These are phyloP conservation scores for Neurospora pannonica DNA, from an alignment of 495 filamentous ascomycete species.

Conservation along the genomic window DNA sequence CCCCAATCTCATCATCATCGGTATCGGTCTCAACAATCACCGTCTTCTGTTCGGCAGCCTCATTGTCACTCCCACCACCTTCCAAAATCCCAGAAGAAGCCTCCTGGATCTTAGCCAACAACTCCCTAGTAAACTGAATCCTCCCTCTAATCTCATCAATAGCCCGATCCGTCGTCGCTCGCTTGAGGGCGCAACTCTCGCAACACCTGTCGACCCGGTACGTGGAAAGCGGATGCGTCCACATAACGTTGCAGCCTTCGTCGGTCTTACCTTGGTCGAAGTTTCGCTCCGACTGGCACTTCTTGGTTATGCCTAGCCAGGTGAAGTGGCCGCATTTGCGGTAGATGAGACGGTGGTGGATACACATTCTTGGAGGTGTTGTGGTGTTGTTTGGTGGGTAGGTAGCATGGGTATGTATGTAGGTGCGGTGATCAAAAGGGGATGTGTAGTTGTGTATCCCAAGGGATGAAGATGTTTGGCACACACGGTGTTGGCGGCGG, in stretches of 20 bases:
- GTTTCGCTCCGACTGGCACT: slow-evolving; percentile 10
- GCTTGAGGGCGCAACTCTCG: slow-evolving; percentile 2
- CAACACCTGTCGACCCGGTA: slow-evolving; percentile 8
- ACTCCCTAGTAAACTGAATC: neutral
- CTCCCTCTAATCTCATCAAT: slow-evolving; percentile 2
- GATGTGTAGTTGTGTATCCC: neutral
- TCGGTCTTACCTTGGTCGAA: slow-evolving; percentile 7
- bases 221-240: slow-evolving; percentile 15
- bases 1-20: neutral
- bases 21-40: no score
- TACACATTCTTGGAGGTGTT: slow-evolving; percentile 16
- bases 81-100: neutral
- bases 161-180: neutral
- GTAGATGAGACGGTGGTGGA: slow-evolving; percentile 17
- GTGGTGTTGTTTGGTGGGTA: neutral
- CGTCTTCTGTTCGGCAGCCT: no score
- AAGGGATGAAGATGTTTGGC: neutral
- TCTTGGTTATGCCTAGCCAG: slow-evolving; percentile 7
- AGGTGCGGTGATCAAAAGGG: neutral
- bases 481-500: neutral
- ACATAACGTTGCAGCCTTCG: slow-evolving; percentile 13
- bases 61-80: neutral
- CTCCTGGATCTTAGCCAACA: slow-evolving; percentile 2
- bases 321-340: slow-evolving; percentile 16
- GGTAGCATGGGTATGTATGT: neutral